These are phyloP conservation scores for Diaporthe aspalathi DNA, from an alignment of 2,329 filamentous ascomycete genomes.

Conservation along the genomic window DNA sequence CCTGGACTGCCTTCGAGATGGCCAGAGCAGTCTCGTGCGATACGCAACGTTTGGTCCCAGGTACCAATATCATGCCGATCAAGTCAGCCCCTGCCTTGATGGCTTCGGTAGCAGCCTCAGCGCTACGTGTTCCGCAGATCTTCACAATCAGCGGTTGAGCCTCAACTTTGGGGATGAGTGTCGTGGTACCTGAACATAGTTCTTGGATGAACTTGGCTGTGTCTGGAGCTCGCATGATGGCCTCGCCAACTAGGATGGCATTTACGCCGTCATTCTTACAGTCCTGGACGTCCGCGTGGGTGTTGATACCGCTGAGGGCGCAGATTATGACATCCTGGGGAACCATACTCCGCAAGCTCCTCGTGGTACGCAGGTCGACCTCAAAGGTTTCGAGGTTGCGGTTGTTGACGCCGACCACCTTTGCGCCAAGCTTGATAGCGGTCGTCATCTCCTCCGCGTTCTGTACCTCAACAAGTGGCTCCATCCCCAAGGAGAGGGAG, in stretches of 20 bases:
- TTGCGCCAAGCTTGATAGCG: conserved; percentile 85
- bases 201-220: conserved; percentile 85
- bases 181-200: conserved; percentile 73
- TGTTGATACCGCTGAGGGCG: conserved; percentile 93
- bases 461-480: conserved; percentile 96
- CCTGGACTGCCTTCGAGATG: conserved; percentile 84
- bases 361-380: conserved; percentile 93
- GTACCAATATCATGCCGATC: conserved; percentile 91
- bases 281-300: conserved; percentile 85
- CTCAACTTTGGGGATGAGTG: conserved; percentile 49
- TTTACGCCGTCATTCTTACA: conserved; percentile 92
- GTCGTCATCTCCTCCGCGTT: conserved; percentile 92
- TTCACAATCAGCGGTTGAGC: conserved; percentile 78
- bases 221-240: conserved; percentile 91
- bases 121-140: conserved; percentile 90
- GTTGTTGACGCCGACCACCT: conserved; percentile 98
- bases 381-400: conserved; percentile 96
- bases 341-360: conserved; percentile 86
- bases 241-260: conserved; percentile 93
- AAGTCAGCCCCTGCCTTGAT: conserved; percentile 90
- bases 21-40: conserved; percentile 80
- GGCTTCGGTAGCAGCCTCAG: conserved; percentile 82
- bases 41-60: conserved; percentile 83
- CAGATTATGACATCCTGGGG: conserved; percentile 88
- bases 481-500: conserved; percentile 92